Conservation (phyloP, 164 flowering plant species). For the Vitis labrusca region DNA sequence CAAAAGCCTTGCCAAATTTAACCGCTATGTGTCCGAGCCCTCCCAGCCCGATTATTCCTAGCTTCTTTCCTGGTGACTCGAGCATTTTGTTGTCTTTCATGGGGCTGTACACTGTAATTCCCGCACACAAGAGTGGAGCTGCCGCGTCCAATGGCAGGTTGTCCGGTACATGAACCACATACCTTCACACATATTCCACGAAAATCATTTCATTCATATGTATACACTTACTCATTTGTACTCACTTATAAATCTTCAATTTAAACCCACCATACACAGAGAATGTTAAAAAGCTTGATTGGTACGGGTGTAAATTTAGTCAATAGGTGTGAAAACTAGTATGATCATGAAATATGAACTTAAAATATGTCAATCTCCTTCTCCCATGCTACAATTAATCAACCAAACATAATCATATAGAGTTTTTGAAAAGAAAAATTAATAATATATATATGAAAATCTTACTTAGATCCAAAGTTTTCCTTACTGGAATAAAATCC, state of each 20-base stretch:
- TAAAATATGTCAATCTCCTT: no score
- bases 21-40: conserved; percentile 80
- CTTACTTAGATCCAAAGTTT: no score
- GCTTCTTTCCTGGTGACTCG: conserved; percentile 42
- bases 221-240: no score
- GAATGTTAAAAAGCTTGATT: no score
- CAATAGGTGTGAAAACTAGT: no score
- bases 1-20: conserved; percentile 76
- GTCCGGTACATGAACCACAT: conserved; percentile 60
- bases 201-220: neutral
- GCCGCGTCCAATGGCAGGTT: conserved; percentile 62
- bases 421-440: neutral
- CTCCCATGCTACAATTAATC: no score
- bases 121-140: conserved; percentile 76
- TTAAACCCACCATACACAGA: no score
- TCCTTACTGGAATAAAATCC: no score
- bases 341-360: no score
- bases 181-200: conserved; percentile 29
- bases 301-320: no score
- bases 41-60: conserved; percentile 77
- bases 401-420: no score
- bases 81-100: conserved; percentile 57
- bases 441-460: neutral
- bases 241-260: no score
- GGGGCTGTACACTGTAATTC: conserved; percentile 68